Evolutionary conservation across 2,329 filamentous ascomycete genomes (phyloP), one percentile per base, ranked within the genome.

Genomic region (Monilinia fructicola): DNA sequence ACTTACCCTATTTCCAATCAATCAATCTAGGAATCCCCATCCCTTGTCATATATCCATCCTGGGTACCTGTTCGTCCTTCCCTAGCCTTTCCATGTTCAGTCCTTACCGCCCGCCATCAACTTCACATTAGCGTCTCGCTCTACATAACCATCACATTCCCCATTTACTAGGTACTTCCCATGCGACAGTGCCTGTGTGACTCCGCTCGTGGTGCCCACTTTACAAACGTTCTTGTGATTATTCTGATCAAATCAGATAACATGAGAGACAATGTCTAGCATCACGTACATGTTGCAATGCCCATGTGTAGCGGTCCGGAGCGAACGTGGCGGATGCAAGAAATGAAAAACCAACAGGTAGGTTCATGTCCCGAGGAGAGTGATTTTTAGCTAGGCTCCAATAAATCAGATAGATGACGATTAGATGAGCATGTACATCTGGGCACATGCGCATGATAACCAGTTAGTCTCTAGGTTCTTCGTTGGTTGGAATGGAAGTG

Each of bases 101-200:
- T 60, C 46, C 63, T 52, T 60, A 16, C 63, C 63, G 63, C 46
- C 63, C 54, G 54, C 63, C 7, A 52, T 53, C 54, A 65, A 53
- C 40, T 59, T 60, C 7, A 23, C 63, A 65, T 46, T 65, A 65
- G 63, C 63, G 63, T 65, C 35, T 53, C 35, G 54, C 54, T 38
- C 21, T 61, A 44, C 58, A 61, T 50, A 40, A 38, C 31, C 31
- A 35, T 35, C 31, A 14, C 16, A 18, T 9, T 12, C 28, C 9
- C 28, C 28, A 50, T 60, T 18, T 46, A 21, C 5, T 16, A 16
- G 14, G 16, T 18, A 44, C 44, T n/a, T 6, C 44, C 18, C 26
- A 59, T 21, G 38, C 16, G 4, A 21, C 14, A 21, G 42, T 48
- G 21, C 18, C 44, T 48, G 21, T 35, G 40, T 59, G 56, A 48